Evolutionary conservation across 352 stramenopile species (phyloP), one percentile per base, ranked within the genome.

Genomic region (Phytophthora palmivora): DNA sequence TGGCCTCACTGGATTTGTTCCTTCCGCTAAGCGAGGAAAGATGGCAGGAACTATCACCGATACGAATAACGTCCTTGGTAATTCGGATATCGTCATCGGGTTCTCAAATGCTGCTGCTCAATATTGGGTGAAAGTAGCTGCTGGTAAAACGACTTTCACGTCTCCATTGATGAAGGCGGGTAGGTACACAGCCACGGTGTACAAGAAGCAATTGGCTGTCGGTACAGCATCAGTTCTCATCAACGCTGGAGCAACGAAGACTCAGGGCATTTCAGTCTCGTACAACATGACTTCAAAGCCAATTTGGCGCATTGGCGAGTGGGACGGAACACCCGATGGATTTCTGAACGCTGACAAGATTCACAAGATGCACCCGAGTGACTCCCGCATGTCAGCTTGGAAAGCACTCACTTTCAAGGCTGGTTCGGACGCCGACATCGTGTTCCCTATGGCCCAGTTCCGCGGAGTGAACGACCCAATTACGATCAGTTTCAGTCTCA

Each of bases 81-180:
- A 48, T 3, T 61, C 43, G 2, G 54, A 74, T 0, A 62, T 83
- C 6, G 71, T 83, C 18, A 63, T 83, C 9, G 66, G 43, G 15
- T 83, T 77, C 39, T 57, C 56, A 8, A 86, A 86, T 48, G 47
- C 60, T 6, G 44, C 41, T 12, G 76, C 76, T 30, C 76, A 86
- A 54, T 86, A 86, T 48, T 86, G 76, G 74, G 60, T 58, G 1
- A 53, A 74, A 33, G 39, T 85, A 1, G 26, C 47, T 3, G 30
- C 54, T 3, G 68, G 58, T 7, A 42, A 37, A 12, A 63, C 59
- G 45, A 67, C 46, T 3, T 83, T 78, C 50, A 78, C 67, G 11
- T 86, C 76, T 8, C 71, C 76, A 0, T 22, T 63, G 3, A 86
- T 86, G 76, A 81, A 76, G 22, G 46, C 58, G 12, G 76, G 76